These are phyloP conservation scores for Asparagopsis taxiformis DNA, from an alignment of 31 red algal genomes.

Conservation along the genomic window DNA sequence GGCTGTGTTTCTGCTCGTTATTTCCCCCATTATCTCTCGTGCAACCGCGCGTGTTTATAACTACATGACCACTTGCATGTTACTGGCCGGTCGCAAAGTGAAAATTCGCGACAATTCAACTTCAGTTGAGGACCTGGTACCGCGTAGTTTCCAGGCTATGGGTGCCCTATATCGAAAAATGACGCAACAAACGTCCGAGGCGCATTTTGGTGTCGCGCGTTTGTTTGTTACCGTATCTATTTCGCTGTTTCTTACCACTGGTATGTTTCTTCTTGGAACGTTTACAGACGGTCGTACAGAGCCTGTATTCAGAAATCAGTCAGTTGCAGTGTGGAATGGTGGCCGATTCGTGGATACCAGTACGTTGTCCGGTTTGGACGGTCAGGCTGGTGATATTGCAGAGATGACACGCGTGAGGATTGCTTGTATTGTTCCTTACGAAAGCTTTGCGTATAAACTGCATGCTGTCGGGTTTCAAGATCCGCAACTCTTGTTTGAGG, in stretches of 20 bases:
- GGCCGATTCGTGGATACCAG: not conserved
- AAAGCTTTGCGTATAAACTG: not conserved
- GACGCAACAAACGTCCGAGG: not conserved
- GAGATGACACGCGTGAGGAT: not conserved
- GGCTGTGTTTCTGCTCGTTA: not conserved
- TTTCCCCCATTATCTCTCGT: not conserved
- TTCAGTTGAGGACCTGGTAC: not conserved
- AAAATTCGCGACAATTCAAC: not conserved
- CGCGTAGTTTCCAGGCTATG: not conserved
- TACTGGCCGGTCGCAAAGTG: not conserved
- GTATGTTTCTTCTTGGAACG: not conserved
- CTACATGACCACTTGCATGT: not conserved
- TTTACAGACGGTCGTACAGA: slow-evolving; percentile 3
- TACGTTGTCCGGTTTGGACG: not conserved
- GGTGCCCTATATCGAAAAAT: not conserved
- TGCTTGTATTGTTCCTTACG: not conserved
- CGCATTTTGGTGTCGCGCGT: not conserved
- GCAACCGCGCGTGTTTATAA: no score
- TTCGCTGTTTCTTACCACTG: not conserved
- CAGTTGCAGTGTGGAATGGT: not conserved
- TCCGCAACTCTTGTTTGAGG: not conserved
- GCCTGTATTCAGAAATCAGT: not conserved
- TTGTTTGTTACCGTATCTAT: not conserved
- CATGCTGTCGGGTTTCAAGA: slow-evolving; percentile 2
- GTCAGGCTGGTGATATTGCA: not conserved